Percentiles rank a stretch among this genome's conserved stretches.
These are phyloP conservation scores for Macrotyloma uniflorum DNA, from an alignment of 306 rosid genomes.

Conservation along the genomic window DNA sequence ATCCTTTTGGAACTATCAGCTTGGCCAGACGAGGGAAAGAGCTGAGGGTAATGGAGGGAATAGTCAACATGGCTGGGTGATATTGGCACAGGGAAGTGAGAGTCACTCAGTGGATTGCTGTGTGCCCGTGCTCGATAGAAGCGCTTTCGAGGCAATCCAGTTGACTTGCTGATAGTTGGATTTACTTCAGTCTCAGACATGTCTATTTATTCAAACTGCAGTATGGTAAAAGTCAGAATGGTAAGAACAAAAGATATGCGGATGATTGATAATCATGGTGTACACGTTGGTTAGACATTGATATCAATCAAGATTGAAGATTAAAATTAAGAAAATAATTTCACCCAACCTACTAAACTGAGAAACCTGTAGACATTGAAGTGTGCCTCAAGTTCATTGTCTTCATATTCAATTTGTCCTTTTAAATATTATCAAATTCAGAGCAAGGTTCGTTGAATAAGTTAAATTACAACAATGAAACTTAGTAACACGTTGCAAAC, in stretches of 20 bases:
- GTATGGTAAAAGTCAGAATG: slow-evolving; percentile 28
- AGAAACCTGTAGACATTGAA: background rate
- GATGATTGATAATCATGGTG: background rate
- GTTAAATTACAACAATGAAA: background rate
- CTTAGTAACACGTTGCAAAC: background rate
- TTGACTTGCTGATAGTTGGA: slow-evolving; percentile 74
- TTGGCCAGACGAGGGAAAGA: slow-evolving; percentile 55
- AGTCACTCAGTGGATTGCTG: slow-evolving; percentile 96
- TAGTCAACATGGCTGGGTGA: slow-evolving; percentile 75
- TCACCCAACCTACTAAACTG: slow-evolving; percentile 7
- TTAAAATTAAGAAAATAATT: slow-evolving; percentile 1
- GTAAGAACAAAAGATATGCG: slow-evolving; percentile 24
- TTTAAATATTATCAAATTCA: background rate
- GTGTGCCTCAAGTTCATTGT: background rate
- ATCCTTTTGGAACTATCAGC: slow-evolving; percentile 54
- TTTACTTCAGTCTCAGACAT: slow-evolving; percentile 66
- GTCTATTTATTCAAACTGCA: slow-evolving; percentile 48
- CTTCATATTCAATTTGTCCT: background rate
- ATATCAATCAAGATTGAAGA: background rate
- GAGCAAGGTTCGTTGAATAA: background rate
- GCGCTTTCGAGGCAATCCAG: slow-evolving; percentile 94
- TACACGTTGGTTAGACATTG: background rate
- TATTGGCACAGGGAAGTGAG: slow-evolving; percentile 88
- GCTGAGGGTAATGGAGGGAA: slow-evolving; percentile 78
- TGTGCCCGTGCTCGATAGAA: slow-evolving; percentile 98